Evolutionary conservation across 805 yeast species (phyloP).

Genomic region (Isabelozyma gotoi): DNA sequence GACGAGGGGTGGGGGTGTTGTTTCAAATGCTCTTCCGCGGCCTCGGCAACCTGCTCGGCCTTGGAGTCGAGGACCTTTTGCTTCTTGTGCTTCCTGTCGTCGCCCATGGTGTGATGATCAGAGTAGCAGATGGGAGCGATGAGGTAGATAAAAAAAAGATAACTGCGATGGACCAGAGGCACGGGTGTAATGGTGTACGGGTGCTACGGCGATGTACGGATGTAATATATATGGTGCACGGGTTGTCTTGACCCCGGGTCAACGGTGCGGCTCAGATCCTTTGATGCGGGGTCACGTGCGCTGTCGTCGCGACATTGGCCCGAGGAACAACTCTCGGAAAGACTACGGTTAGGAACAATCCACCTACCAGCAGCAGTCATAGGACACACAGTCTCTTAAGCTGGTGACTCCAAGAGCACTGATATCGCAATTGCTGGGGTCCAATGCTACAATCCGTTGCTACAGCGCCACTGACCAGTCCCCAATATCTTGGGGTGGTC

Average conservation of each 20-base stretch:
- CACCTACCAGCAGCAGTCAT: not conserved
- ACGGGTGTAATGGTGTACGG: too few species aligned
- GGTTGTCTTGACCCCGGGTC: not conserved
- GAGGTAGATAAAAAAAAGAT: not conserved
- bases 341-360: not conserved
- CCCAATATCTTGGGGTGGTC: too few species aligned
- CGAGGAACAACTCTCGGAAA: not conserved
- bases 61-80: slow-evolving; percentile 47
- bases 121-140: not conserved
- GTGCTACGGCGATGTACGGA: not conserved
- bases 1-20: slow-evolving; percentile 47
- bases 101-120: slow-evolving; percentile 8
- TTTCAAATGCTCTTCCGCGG: slow-evolving; percentile 55
- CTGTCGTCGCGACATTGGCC: too few species aligned
- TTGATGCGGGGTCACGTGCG: too few species aligned
- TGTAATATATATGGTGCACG: not conserved
- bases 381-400: not conserved
- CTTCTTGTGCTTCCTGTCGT: slow-evolving; percentile 48
- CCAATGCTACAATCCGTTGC: too few species aligned
- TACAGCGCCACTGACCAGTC: too few species aligned
- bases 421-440: too few species aligned
- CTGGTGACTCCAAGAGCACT: too few species aligned
- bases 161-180: too few species aligned
- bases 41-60: slow-evolving; percentile 67
- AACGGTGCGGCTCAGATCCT: too few species aligned